These are phyloP conservation scores for Talaromyces piceae DNA, from an alignment of 2,329 filamentous ascomycete genomes.

Conservation along the genomic window DNA sequence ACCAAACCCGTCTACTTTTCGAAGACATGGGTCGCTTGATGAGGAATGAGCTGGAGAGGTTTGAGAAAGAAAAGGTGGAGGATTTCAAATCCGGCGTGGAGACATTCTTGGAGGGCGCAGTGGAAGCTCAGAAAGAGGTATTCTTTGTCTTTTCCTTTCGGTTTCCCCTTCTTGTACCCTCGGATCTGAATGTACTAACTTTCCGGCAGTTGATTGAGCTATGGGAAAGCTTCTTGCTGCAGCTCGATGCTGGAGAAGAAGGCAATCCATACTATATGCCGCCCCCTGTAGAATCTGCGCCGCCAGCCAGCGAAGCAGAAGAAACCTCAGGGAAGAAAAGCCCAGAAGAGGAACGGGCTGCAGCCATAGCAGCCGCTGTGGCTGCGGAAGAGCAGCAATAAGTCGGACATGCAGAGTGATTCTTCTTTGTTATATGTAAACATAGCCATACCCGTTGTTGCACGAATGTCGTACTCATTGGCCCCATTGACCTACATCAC, in stretches of 20 bases:
- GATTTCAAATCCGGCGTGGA: constrained; percentile 98
- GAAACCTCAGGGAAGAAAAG: neutral
- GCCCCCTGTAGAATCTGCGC: constrained; percentile 12
- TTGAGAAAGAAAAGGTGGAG: constrained; percentile 95
- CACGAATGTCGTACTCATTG: no score
- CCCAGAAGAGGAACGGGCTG: constrained; percentile 8
- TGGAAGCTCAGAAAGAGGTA: constrained; percentile 98
- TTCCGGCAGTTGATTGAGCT: constrained; percentile 71
- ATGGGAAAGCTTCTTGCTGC: constrained; percentile 97
- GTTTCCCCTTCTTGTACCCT: neutral
- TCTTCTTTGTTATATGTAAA: no score
- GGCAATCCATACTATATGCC: constrained; percentile 44
- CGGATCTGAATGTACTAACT: constrained; percentile 10
- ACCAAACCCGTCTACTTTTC: constrained; percentile 82
- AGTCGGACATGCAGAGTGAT: neutral
- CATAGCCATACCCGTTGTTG: neutral
- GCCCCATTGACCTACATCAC: no score
- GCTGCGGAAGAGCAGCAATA: constrained; percentile 10
- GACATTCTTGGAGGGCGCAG: constrained; percentile 92
- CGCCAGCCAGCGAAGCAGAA: constrained; percentile 3
- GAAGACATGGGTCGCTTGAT: constrained; percentile 96
- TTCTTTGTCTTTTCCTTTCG: constrained; percentile 22
- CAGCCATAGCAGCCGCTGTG: constrained; percentile 9
- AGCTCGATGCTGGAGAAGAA: constrained; percentile 89
- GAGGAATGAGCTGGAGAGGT: constrained; percentile 82